Evolutionary conservation across 805 yeast species (phyloP).

Genomic region (Ogataea trehalophila): DNA sequence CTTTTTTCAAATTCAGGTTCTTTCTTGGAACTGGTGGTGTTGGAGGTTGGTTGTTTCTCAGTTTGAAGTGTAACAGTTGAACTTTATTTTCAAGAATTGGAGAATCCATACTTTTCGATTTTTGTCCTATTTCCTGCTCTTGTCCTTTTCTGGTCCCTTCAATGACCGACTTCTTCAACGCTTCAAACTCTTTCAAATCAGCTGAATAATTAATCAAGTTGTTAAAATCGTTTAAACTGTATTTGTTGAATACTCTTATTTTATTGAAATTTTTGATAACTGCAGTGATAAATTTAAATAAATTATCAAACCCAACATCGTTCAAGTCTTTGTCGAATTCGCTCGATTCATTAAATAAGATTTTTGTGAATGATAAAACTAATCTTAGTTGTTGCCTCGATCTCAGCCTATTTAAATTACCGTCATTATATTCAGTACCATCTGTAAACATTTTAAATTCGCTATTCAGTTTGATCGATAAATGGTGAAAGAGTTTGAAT

Average conservation of each 20-base stretch:
- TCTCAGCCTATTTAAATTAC: conserved; percentile 16
- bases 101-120: background rate
- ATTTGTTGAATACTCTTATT: conserved; percentile 12
- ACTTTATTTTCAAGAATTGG: conserved; percentile 7
- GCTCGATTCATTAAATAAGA: conserved; percentile 25
- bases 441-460: conserved; percentile 17
- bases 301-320: conserved; percentile 27
- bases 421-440: conserved; percentile 17
- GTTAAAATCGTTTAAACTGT: conserved; percentile 19
- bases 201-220: conserved; percentile 18
- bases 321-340: conserved; percentile 21
- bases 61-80: conserved; percentile 5
- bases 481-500: conserved; percentile 32
- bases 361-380: conserved; percentile 29
- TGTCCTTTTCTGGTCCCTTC: conserved; percentile 2
- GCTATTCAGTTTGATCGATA: conserved; percentile 22
- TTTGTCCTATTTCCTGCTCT: background rate
- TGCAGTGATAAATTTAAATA: conserved; percentile 27
- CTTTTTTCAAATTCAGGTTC: background rate
- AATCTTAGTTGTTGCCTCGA: conserved; percentile 28
- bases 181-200: conserved; percentile 24
- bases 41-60: conserved; percentile 17
- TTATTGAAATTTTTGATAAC: conserved; percentile 19
- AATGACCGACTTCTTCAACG: conserved; percentile 9
- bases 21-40: conserved; percentile 22